These are phyloP conservation scores for Cajanus cajan DNA, from an alignment of 306 rosid species.

Conservation along the genomic window DNA sequence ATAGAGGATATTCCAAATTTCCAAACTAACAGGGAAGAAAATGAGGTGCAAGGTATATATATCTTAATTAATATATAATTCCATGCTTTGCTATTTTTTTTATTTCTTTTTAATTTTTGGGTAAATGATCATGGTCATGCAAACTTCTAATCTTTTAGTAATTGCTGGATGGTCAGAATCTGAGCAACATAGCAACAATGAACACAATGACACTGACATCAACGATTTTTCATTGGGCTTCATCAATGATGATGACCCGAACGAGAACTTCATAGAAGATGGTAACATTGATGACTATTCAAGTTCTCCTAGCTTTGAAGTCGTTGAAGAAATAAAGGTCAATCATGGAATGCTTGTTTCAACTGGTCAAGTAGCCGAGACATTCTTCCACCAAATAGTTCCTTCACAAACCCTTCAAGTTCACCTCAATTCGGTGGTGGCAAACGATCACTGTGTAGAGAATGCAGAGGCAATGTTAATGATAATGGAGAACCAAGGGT, in stretches of 20 bases:
- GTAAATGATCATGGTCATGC: background rate
- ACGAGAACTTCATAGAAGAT: conserved; percentile 52
- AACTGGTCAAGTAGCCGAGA: conserved; percentile 73
- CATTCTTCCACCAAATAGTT: conserved; percentile 78
- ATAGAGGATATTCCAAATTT: conserved; percentile 58
- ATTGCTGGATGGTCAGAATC: conserved; percentile 24
- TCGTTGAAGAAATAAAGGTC: conserved; percentile 72
- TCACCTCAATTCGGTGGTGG: conserved; percentile 57
- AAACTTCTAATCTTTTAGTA: background rate
- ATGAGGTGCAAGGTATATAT: conserved; percentile 63
- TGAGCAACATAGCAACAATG: conserved; percentile 42
- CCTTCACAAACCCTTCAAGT: conserved; percentile 84
- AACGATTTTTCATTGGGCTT: conserved; percentile 64
- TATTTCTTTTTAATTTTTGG: background rate
- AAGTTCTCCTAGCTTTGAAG: conserved; percentile 69
- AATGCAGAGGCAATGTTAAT: background rate
- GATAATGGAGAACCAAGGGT: background rate
- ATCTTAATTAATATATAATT: background rate
- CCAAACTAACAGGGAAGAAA: conserved; percentile 49
- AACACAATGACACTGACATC: conserved; percentile 45
- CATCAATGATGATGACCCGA: conserved; percentile 54
- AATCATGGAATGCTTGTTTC: conserved; percentile 86
- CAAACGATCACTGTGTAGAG: conserved; percentile 27
- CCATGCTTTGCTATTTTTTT: background rate
- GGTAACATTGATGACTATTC: conserved; percentile 55